Percentiles rank a stretch among this genome's conserved stretches.
Evolutionary conservation across 2,329 filamentous ascomycete genomes (phyloP).

Genomic region (Ceratocystis diversiconidia): DNA sequence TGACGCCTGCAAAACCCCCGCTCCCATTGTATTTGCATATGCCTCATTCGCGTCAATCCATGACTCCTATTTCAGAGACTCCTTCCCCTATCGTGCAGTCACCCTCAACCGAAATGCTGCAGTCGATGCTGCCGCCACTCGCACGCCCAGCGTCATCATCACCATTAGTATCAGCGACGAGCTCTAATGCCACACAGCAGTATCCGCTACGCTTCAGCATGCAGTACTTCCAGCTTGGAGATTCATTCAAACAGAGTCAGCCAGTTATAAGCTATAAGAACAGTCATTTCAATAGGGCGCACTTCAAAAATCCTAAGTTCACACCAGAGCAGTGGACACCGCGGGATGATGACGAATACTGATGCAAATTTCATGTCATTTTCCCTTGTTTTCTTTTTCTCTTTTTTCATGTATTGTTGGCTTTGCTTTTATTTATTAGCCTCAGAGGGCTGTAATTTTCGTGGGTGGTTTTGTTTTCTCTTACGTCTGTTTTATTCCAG

Average conservation of each 20-base stretch:
- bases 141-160: constrained; percentile 5
- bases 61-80: constrained; percentile 6
- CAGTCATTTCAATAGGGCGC: constrained; percentile 51
- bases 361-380: not conserved
- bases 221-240: constrained; percentile 37
- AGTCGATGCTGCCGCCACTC: not conserved
- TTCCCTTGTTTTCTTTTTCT: not conserved
- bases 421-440: not conserved
- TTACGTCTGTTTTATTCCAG: constrained; percentile 6
- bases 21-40: not conserved
- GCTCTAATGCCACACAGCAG: constrained; percentile 21
- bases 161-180: not conserved
- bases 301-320: constrained; percentile 48
- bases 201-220: constrained; percentile 39
- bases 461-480: not conserved
- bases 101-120: constrained; percentile 5
- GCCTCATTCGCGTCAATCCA: constrained; percentile 2
- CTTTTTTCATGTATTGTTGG: constrained; percentile 2
- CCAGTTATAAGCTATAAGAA: constrained; percentile 46
- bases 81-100: constrained; percentile 8
- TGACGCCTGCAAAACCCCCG: not conserved
- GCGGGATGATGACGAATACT: constrained; percentile 25
- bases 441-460: not conserved
- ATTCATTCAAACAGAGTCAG: constrained; percentile 30
- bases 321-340: constrained; percentile 33